These are phyloP conservation scores for Kwoniella shandongensis DNA, from an alignment of 768 basidiomycete species.

Conservation along the genomic window DNA sequence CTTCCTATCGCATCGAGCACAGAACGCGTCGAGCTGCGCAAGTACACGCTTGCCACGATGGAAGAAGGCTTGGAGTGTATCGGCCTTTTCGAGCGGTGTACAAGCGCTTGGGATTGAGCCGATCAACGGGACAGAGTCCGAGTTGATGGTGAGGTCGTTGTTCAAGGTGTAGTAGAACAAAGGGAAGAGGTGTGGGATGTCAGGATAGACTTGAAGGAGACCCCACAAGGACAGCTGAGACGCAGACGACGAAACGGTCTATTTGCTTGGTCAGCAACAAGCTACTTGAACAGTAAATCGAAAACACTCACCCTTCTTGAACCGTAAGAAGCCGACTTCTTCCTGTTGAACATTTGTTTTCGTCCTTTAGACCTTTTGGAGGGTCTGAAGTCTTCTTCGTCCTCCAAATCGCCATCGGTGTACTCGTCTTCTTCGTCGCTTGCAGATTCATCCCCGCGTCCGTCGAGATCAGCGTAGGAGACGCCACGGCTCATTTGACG, in stretches of 20 bases:
- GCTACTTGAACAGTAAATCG: neutral
- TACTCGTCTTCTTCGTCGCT: conserved; percentile 33
- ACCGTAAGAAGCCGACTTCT: conserved; percentile 1
- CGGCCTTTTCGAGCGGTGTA: conserved; percentile 47
- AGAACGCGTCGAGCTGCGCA: conserved; percentile 51
- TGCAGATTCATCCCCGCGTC: conserved; percentile 16
- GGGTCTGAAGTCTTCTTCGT: conserved; percentile 50
- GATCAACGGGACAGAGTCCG: conserved; percentile 51
- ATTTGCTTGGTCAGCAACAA: neutral
- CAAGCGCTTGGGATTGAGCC: conserved; percentile 50
- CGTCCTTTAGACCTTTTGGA: conserved; percentile 33
- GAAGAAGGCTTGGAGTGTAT: conserved; percentile 42
- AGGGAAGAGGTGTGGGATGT: conserved; percentile 47
- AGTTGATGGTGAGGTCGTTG: conserved; percentile 52
- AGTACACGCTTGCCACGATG: conserved; percentile 50
- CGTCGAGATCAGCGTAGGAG: conserved; percentile 50
- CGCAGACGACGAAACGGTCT: neutral
- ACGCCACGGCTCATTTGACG: conserved; percentile 46
- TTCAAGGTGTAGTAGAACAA: conserved; percentile 53
- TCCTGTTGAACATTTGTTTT: conserved; percentile 3
- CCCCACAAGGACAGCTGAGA: conserved; percentile 44
- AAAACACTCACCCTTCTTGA: conserved; percentile 20
- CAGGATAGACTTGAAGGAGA: conserved; percentile 41
- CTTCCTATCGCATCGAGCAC: conserved; percentile 48
- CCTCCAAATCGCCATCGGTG: conserved; percentile 22